Evolutionary conservation across 1,284 basidiomycete species (phyloP), one percentile per base, ranked within the genome.

Genomic region (Boletellus deceptivus): DNA sequence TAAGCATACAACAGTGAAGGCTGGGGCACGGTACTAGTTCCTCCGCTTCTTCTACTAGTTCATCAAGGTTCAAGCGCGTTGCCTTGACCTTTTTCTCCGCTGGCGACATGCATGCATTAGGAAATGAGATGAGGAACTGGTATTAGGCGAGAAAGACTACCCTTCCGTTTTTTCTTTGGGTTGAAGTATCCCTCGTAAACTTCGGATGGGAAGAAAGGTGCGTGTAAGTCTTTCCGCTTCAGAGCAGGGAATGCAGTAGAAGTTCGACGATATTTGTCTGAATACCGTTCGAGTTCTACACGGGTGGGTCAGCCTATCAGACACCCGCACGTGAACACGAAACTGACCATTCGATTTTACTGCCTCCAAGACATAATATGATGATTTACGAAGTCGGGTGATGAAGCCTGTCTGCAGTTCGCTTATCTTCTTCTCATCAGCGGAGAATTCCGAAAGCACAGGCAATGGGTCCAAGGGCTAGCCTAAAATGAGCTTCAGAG

Each of bases 111-210:
- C 11, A 31, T 38, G 10, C 9, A 10, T 39, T 46, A 46, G 46
- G 46, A 47, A 4, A 14, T 24, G 10, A n/a, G 11, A 5, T 5
- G 22, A 22, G 22, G 22, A 22, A 22, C 4, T 3, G 3, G 5
- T 22, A 22, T 22, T 4, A 5, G 22, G 22, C 22, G 22, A 22
- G 22, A 5, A 22, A 22, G 22, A 22, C 22, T 22, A 22, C 22
- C 22, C 22, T 82, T 85, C 57, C 75, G 77, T 62, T 78, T 87
- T 57, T 80, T 80, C 59, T 73, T 80, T 2, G 85, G 84, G 63
- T 89, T 87, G 69, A 91, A 91, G 64, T 87, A 88, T 13, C 75
- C 76, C 41, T 90, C 86, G 50, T 89, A 83, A 24, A 91, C 76
- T 37, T 82, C 83, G n/a, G 75, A 67, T 11, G 89, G 89, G 61